Evolutionary conservation across 2,329 filamentous ascomycete genomes (phyloP).

Genomic region (Tympanopsis confertula): DNA sequence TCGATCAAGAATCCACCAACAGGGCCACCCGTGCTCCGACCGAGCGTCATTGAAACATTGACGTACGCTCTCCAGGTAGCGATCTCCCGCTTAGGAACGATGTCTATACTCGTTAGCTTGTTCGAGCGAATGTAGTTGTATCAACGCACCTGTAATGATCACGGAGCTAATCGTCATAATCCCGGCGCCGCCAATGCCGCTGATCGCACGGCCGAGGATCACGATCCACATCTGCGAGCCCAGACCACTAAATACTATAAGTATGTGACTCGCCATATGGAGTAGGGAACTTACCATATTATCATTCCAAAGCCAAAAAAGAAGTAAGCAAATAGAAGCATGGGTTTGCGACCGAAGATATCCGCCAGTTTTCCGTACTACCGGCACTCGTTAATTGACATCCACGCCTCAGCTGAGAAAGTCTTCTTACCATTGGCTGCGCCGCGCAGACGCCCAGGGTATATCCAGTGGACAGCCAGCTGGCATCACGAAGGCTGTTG

Average conservation of each 20-base stretch:
- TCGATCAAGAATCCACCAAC: slow-evolving; percentile 51
- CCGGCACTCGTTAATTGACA: neutral
- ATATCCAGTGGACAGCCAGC: slow-evolving; percentile 43
- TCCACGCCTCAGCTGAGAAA: neutral
- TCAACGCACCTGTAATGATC: slow-evolving; percentile 32
- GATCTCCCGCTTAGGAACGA: slow-evolving; percentile 38
- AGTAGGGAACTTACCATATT: slow-evolving; percentile 22
- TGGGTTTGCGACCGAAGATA: slow-evolving; percentile 40
- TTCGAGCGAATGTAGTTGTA: neutral
- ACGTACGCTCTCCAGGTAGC: slow-evolving; percentile 40
- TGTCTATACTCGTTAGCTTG: slow-evolving; percentile 17
- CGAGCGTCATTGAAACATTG: slow-evolving; percentile 37
- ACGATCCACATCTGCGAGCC: slow-evolving; percentile 33
- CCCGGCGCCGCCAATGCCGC: slow-evolving; percentile 37
- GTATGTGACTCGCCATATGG: neutral
- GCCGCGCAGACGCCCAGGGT: slow-evolving; percentile 35
- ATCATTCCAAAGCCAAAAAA: slow-evolving; percentile 31
- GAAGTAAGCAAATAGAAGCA: slow-evolving; percentile 34
- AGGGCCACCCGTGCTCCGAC: slow-evolving; percentile 38
- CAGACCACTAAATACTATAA: slow-evolving; percentile 20
- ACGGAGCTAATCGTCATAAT: slow-evolving; percentile 37
- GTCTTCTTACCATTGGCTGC: slow-evolving; percentile 33
- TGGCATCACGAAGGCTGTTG: slow-evolving; percentile 39
- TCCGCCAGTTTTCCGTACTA: slow-evolving; percentile 44
- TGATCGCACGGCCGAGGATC: slow-evolving; percentile 36